Evolutionary conservation across 2,329 filamentous ascomycete genomes (phyloP), one percentile per base, ranked within the genome.

Genomic region (Neopestalotiopsis rosae): DNA sequence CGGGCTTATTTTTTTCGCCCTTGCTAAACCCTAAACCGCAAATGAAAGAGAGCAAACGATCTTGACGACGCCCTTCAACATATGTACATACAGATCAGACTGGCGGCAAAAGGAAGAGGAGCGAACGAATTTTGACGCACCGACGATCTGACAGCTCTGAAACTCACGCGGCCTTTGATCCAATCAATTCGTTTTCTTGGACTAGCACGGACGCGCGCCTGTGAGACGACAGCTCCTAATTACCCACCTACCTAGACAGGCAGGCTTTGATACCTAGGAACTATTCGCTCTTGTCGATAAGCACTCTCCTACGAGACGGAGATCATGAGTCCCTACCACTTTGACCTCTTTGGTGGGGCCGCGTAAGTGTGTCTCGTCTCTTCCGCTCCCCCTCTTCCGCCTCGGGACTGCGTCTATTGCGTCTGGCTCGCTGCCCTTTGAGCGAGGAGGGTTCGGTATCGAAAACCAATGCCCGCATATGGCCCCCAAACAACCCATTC

Each of bases 261-360:
- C 34, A 38, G 34, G 34, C 34, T 38, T 38, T 28, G 24, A 28
- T 28, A 28, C 24, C 24, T 3, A 28, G 24, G 24, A 28, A 38
- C 3, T 38, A 38, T 38, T 38, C 34, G 5, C 34, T 2, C 34
- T 38, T 38, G 3, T 38, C 34, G 34, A 38, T 38, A 38, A 38
- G 34, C 34, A 38, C 10, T 4, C 3, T 38, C 3, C 34, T 38
- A 4, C 10, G 9, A 52, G 9, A 14, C 17, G n/a, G 5, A 52
- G 5, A 52, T n/a, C 45, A 52, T 52, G 45, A 30, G 59, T 62
- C 28, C 59, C 30, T 62, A 30, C 59, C 45, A 65, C 61, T 45
- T n/a, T 13, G 34, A 57, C 45, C 57, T 69, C 3, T 61, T 69
- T 24, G 66, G 66, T 28, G 66, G 57, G 34, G 6, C 28, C 58